Conservation (phyloP, 192 early-diverging fungal species). For the Phlyctochytrium bullatum region DNA sequence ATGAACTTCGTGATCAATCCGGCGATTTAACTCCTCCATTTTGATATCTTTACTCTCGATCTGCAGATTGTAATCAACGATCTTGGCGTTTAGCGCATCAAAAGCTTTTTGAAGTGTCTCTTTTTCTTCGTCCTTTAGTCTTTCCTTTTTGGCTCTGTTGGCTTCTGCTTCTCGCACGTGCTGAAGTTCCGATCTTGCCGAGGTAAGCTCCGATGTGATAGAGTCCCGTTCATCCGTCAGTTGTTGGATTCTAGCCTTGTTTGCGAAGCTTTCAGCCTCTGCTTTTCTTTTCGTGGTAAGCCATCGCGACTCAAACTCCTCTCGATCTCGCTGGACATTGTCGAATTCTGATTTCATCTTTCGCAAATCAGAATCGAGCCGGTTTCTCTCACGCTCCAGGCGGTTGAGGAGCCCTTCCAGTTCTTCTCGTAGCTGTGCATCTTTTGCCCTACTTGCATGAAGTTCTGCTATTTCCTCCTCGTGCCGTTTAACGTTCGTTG, state of each 20-base stretch:
- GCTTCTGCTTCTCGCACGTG: not conserved
- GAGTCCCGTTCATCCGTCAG: conserved; percentile 15
- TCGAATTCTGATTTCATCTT: not conserved
- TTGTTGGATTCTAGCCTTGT: not conserved
- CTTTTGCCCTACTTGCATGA: no score
- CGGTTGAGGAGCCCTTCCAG: conserved; percentile 14
- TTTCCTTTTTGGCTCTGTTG: conserved; percentile 1
- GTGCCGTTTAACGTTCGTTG: not conserved
- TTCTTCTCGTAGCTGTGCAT: conserved; percentile 4
- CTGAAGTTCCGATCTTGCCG: conserved; percentile 1
- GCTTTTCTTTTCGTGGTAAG: not conserved
- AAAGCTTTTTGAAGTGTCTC: conserved; percentile 24
- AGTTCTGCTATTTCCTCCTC: conserved; percentile 1
- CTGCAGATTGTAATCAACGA: conserved; percentile 10
- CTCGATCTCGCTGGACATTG: not conserved
- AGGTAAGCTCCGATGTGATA: conserved; percentile 3
- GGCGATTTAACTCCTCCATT: conserved; percentile 5
- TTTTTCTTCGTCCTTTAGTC: conserved; percentile 9
- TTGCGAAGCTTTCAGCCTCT: conserved; percentile 3
- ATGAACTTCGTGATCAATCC: not conserved
- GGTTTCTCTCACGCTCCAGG: conserved; percentile 16
- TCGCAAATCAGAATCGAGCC: conserved; percentile 16
- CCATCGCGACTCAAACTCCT: conserved; percentile 18
- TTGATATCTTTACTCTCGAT: not conserved
- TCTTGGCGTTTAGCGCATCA: conserved; percentile 16